These are phyloP conservation scores for Ceratocystis albifundus DNA, from an alignment of 2,329 filamentous ascomycete species.

Conservation along the genomic window DNA sequence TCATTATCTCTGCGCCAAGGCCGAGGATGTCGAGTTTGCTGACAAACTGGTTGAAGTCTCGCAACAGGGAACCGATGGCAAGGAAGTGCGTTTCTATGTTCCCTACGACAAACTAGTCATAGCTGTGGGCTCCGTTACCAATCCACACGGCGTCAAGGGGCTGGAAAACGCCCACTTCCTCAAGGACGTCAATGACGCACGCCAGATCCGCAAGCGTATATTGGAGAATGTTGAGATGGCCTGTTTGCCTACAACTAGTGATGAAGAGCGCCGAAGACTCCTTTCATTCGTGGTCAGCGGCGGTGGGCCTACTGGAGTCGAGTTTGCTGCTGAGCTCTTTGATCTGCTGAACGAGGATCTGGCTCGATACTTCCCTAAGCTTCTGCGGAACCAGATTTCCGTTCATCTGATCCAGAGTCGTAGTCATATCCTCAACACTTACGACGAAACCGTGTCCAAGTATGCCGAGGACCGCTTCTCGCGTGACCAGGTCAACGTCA, in stretches of 20 bases:
- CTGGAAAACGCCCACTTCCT: constrained; percentile 89
- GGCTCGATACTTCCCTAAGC: constrained; percentile 66
- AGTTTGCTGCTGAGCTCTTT: constrained; percentile 92
- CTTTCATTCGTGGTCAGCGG: constrained; percentile 94
- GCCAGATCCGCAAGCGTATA: constrained; percentile 76
- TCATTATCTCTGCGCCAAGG: constrained; percentile 79
- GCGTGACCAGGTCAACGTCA: constrained; percentile 79
- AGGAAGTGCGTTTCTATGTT: constrained; percentile 76
- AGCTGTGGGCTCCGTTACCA: constrained; percentile 82
- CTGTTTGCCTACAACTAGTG: constrained; percentile 81
- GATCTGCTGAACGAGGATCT: constrained; percentile 95
- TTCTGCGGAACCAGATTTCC: constrained; percentile 93
- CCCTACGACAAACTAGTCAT: constrained; percentile 96
- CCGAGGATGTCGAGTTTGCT: constrained; percentile 83
- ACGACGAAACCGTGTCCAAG: constrained; percentile 84
- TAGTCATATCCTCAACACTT: constrained; percentile 92
- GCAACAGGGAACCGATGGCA: constrained; percentile 56
- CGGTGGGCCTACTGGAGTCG: constrained; percentile 89
- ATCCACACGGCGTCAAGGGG: constrained; percentile 90
- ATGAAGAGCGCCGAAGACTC: constrained; percentile 75
- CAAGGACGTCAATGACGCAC: constrained; percentile 88
- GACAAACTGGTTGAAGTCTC: constrained; percentile 82
- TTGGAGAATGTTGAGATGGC: constrained; percentile 82
- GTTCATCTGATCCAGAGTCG: constrained; percentile 94
- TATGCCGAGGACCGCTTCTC: constrained; percentile 87